A percentile compares a stretch with the other conserved stretches of the same genome.
phyloP scores from a whole-genome alignment of 1,139 yeast species.

The Yamadazyma triangularis region DNA sequence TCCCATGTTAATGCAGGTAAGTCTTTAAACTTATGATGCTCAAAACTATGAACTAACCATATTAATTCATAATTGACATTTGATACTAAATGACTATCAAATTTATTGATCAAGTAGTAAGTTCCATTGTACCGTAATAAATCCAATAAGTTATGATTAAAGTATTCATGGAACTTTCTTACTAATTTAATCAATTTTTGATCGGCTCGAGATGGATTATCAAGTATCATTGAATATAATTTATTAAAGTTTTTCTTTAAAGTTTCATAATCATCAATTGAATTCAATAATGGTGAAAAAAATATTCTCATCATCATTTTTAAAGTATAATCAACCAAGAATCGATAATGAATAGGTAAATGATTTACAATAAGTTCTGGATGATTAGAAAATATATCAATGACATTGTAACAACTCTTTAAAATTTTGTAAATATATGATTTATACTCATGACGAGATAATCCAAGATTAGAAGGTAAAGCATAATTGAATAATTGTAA shows the following conservation, averaged over 20 bases:
- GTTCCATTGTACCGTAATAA: constrained; percentile 11
- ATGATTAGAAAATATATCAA: constrained; percentile 16
- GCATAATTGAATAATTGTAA: constrained; percentile 38
- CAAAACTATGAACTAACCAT: constrained; percentile 34
- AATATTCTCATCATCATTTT: constrained; percentile 31
- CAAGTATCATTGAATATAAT: constrained; percentile 20
- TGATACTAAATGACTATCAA: constrained; percentile 36
- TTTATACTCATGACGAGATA: constrained; percentile 27
- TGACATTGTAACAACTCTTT: constrained; percentile 24
- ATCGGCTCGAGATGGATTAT: constrained; percentile 16
- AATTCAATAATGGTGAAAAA: constrained; percentile 33
- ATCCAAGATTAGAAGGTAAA: constrained; percentile 25
- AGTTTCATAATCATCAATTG: constrained; percentile 25
- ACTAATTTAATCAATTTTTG: constrained; percentile 26
- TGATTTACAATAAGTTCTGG: constrained; percentile 23
- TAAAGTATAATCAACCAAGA: constrained; percentile 33
- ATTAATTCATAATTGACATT: constrained; percentile 39
- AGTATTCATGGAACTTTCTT: constrained; percentile 23
- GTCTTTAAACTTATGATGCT: constrained; percentile 8
- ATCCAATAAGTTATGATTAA: constrained; percentile 9
- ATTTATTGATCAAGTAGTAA: constrained; percentile 30
- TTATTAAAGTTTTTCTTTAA: constrained; percentile 27
- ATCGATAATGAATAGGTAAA: constrained; percentile 39
- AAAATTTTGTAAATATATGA: constrained; percentile 25
- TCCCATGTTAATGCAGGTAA: constrained; percentile 22